Conservation (phyloP, 2,329 filamentous ascomycete genomes). For the Cladobotryum protrusum region DNA sequence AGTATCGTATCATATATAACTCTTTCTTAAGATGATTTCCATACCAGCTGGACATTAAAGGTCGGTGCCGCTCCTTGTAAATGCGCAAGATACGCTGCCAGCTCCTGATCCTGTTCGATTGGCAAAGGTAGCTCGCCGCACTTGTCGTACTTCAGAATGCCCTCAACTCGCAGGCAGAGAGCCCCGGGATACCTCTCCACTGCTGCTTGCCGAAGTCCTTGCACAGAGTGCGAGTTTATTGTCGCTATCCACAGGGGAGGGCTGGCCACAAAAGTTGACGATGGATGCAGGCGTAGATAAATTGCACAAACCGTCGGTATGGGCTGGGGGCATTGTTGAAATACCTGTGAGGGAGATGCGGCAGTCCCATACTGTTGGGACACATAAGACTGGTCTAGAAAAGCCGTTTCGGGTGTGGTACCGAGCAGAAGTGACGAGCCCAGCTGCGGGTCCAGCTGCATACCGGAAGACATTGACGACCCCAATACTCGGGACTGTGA, state of each 20-base stretch:
- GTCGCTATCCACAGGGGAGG: constrained; percentile 61
- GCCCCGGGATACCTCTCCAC: constrained; percentile 55
- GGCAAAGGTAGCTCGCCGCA: constrained; percentile 56
- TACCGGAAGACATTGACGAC: constrained; percentile 17
- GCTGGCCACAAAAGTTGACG: constrained; percentile 49
- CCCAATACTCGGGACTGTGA: constrained; percentile 21
- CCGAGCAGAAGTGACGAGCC: constrained; percentile 34
- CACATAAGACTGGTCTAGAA: constrained; percentile 28
- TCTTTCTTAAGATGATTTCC: constrained; percentile 18
- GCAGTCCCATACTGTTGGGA: constrained; percentile 23
- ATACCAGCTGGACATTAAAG: constrained; percentile 37
- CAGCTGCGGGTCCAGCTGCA: constrained; percentile 30
- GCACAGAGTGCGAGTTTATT: constrained; percentile 50
- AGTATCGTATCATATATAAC: too few species aligned
- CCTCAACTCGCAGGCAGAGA: constrained; percentile 56
- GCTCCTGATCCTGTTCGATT: constrained; percentile 65
- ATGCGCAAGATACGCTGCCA: constrained; percentile 65
- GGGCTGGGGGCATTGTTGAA: constrained; percentile 16
- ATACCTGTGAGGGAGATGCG: constrained; percentile 18
- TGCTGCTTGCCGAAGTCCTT: constrained; percentile 58
- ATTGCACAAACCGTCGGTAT: constrained; percentile 42
- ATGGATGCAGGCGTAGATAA: constrained; percentile 63
- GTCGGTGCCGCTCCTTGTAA: constrained; percentile 42
- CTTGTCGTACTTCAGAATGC: constrained; percentile 54
- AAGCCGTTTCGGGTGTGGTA: constrained; percentile 31